These are phyloP conservation scores for Spathaspora hagerdaliae DNA, from an alignment of 805 yeast species.

Conservation along the genomic window DNA sequence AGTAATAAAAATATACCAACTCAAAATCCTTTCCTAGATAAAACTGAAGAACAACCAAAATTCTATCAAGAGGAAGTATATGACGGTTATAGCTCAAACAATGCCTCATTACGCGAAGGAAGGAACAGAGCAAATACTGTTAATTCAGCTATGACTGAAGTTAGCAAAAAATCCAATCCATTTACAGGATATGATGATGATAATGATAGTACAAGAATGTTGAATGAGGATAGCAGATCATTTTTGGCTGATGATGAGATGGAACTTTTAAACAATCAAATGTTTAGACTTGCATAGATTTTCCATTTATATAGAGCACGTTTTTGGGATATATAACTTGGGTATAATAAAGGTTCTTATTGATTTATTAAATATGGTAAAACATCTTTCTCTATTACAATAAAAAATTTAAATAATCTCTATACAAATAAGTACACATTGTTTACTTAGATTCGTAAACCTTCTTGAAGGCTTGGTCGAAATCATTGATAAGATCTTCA, in stretches of 20 bases:
- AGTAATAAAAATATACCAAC: neutral
- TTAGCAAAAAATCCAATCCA: neutral
- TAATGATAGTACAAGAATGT: neutral
- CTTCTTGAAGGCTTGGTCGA: slow-evolving; percentile 75
- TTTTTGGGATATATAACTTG: too few relatives aligned
- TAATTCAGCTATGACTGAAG: neutral
- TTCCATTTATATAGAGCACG: too few relatives aligned
- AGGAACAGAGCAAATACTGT: neutral
- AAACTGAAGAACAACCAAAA: neutral
- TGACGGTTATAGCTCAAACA: slow-evolving; percentile 19
- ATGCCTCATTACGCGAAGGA: neutral
- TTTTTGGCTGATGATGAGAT: slow-evolving; percentile 22
- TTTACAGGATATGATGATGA: neutral
- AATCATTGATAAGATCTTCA: slow-evolving; percentile 86
- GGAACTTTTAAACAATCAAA: slow-evolving; percentile 13
- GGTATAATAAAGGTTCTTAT: too few relatives aligned
- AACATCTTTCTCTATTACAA: too few relatives aligned
- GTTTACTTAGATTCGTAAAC: slow-evolving; percentile 35
- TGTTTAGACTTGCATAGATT: neutral
- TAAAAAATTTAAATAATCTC: too few relatives aligned
- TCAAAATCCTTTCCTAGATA: neutral
- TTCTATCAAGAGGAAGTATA: slow-evolving; percentile 24
- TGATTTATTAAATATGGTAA: too few relatives aligned
- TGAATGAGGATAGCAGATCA: slow-evolving; percentile 6
- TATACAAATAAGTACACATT: too few relatives aligned